Percentiles rank a stretch among this genome's conserved stretches.
Conservation (phyloP, 208 protist genomes). For the Trichomonas tenax region DNA sequence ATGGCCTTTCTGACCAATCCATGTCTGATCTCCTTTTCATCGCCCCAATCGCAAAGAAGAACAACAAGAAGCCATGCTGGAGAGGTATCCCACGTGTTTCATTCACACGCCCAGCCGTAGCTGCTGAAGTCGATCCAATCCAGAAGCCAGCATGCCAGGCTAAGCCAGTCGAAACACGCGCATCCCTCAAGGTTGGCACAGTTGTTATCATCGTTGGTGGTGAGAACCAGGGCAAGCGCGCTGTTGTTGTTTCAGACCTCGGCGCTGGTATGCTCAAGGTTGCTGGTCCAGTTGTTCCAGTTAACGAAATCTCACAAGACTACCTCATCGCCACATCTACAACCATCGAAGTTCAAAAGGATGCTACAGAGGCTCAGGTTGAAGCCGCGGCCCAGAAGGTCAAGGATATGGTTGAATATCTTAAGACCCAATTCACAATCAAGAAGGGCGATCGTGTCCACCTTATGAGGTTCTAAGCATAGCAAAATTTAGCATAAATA, state of each 20-base stretch:
- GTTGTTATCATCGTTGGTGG: background rate
- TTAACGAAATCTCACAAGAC: background rate
- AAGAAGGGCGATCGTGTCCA: background rate
- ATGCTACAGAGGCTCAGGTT: background rate
- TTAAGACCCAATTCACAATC: background rate
- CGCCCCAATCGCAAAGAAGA: background rate
- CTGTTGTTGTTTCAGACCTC: background rate
- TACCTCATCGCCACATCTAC: background rate
- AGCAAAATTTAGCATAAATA: background rate
- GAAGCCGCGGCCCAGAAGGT: background rate
- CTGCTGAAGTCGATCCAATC: constrained; percentile 3
- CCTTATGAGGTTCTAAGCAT: constrained; percentile 5
- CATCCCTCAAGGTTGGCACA: background rate
- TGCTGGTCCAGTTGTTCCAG: background rate
- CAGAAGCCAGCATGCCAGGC: background rate
- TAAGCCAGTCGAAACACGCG: background rate
- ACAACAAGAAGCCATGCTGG: background rate
- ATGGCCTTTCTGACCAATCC: background rate
- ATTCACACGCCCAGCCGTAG: background rate
- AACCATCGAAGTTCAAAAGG: background rate
- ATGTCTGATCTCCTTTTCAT: background rate
- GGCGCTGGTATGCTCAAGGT: background rate
- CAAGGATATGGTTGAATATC: background rate
- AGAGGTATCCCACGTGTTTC: constrained; percentile 2
- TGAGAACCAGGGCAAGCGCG: background rate